A percentile compares a stretch with the other conserved stretches of the same genome.
phyloP scores from a whole-genome alignment of 2,329 filamentous ascomycete genomes.

The Exserohilum rostratum region DNA sequence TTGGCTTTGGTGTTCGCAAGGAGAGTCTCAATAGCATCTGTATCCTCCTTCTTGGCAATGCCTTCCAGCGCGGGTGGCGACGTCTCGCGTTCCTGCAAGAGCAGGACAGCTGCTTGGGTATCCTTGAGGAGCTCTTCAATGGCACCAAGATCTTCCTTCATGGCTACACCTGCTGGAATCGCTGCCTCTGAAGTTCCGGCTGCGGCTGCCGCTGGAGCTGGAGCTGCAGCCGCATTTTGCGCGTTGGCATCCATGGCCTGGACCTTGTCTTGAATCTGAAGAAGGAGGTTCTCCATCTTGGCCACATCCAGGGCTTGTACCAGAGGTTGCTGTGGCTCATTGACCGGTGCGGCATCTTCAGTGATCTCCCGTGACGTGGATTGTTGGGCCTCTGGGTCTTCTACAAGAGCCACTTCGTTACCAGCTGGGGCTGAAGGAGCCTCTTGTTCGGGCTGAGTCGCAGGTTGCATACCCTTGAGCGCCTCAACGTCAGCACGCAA shows the following conservation, averaged over 20 bases:
- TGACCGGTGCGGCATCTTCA: conserved; percentile 48
- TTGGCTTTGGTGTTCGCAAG: conserved; percentile 87
- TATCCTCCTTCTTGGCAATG: conserved; percentile 77
- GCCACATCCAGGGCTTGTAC: conserved; percentile 67
- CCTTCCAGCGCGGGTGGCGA: conserved; percentile 52
- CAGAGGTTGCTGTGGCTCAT: conserved; percentile 50
- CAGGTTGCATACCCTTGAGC: conserved; percentile 62
- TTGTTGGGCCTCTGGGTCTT: conserved; percentile 50
- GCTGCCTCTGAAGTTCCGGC: conserved; percentile 25
- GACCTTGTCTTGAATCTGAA: conserved; percentile 81
- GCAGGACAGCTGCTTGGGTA: conserved; percentile 64
- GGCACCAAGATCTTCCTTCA: conserved; percentile 58
- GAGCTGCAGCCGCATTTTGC: conserved; percentile 52
- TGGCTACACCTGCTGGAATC: conserved; percentile 50
- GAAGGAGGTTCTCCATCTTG: conserved; percentile 82
- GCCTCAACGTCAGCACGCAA: conserved; percentile 79
- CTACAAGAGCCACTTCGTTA: conserved; percentile 58
- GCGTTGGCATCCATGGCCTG: conserved; percentile 71
- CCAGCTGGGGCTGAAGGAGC: conserved; percentile 52
- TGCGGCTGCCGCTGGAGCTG: too few relatives aligned
- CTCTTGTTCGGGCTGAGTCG: conserved; percentile 49
- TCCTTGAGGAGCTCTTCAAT: conserved; percentile 56
- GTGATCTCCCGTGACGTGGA: conserved; percentile 51
- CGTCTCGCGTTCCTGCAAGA: conserved; percentile 38
- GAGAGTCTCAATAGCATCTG: conserved; percentile 87